A percentile compares a stretch with the other conserved stretches of the same genome.
These are phyloP conservation scores for Morella rubra DNA, from an alignment of 306 rosid species.

Conservation along the genomic window DNA sequence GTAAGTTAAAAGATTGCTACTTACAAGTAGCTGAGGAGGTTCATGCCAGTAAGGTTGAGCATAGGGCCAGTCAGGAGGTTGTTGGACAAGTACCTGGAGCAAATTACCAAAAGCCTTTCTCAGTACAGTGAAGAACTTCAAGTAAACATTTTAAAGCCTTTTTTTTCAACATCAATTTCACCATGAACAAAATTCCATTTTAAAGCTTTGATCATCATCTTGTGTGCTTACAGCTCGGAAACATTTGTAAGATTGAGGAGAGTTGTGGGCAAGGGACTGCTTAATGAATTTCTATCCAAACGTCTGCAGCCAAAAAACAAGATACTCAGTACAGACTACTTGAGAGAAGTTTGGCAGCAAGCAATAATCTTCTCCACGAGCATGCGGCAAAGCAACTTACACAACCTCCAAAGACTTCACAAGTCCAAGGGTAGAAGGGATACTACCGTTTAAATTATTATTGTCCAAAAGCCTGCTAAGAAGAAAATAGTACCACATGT, in stretches of 20 bases:
- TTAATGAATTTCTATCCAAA: constrained; percentile 45
- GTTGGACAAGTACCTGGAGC: constrained; percentile 59
- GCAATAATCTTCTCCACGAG: neutral
- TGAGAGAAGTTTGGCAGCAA: neutral
- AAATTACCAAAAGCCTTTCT: constrained; percentile 7
- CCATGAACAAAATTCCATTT: neutral
- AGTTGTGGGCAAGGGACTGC: constrained; percentile 44
- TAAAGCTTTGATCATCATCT: constrained; percentile 5
- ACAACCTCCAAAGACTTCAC: constrained; percentile 48
- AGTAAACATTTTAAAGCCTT: too few relatives aligned
- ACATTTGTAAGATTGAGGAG: constrained; percentile 44
- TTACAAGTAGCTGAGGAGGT: constrained; percentile 48
- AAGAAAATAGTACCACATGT: neutral
- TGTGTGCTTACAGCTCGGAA: constrained; percentile 48
- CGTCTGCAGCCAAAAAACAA: constrained; percentile 49
- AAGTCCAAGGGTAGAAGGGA: constrained; percentile 62
- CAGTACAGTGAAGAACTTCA: neutral
- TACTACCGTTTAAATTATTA: constrained; percentile 48
- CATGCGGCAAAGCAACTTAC: constrained; percentile 48
- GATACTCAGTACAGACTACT: constrained; percentile 9
- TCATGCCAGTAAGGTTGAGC: constrained; percentile 57
- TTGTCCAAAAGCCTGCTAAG: constrained; percentile 61
- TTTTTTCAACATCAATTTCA: too few relatives aligned
- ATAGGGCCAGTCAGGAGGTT: constrained; percentile 54
- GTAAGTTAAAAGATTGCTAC: constrained; percentile 1